Conservation (phyloP, 1,139 yeast genomes). For the Candida smagusa region DNA sequence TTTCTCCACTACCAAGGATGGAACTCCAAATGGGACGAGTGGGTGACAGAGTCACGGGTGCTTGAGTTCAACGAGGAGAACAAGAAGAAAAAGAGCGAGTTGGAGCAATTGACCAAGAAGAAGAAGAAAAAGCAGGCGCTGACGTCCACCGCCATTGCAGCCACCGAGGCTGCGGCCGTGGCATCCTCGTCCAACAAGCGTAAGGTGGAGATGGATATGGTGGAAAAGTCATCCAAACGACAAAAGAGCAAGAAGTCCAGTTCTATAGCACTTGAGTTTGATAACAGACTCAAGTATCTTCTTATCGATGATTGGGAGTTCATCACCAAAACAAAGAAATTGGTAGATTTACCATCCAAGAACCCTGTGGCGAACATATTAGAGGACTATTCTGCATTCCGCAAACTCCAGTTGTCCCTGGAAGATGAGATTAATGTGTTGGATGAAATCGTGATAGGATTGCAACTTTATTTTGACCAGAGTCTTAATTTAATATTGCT, state of each 20-base stretch:
- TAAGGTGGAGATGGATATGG: not conserved
- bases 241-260: conserved; percentile 11
- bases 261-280: conserved; percentile 12
- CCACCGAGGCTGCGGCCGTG: not conserved
- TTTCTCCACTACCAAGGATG: conserved; percentile 91
- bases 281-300: conserved; percentile 51
- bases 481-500: conserved; percentile 69
- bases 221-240: conserved; percentile 10
- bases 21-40: conserved; percentile 96
- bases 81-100: conserved; percentile 57
- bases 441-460: conserved; percentile 66
- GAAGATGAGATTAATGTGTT: conserved; percentile 47
- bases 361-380: conserved; percentile 53
- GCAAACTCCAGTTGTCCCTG: conserved; percentile 13
- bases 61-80: conserved; percentile 71
- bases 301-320: conserved; percentile 93
- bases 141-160: not conserved
- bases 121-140: conserved; percentile 8
- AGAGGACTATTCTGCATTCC: conserved; percentile 40
- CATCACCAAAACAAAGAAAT: conserved; percentile 73
- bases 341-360: conserved; percentile 59
- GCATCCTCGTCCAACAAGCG: not conserved
- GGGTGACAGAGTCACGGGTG: conserved; percentile 76
- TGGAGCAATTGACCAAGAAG: conserved; percentile 41
- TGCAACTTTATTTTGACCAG: conserved; percentile 74